These are phyloP conservation scores for Aphanocladium album DNA, from an alignment of 2,329 filamentous ascomycete genomes.

Conservation along the genomic window DNA sequence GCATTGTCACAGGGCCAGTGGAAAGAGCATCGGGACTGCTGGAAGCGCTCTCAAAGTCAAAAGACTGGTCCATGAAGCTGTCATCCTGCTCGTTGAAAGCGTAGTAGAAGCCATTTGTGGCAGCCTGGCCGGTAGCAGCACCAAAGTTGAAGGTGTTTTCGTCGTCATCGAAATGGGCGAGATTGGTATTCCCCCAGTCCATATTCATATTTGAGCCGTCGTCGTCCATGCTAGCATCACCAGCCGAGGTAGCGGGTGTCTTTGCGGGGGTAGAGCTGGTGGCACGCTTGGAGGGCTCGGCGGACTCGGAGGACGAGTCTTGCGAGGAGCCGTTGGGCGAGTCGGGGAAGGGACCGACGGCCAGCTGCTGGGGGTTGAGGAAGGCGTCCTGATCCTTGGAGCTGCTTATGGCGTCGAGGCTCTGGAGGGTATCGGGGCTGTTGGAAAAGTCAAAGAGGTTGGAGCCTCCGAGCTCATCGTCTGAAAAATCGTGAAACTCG, in stretches of 20 bases:
- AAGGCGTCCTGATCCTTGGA: conserved; percentile 27
- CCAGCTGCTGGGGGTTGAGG: conserved; percentile 29
- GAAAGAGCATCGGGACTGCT: conserved; percentile 46
- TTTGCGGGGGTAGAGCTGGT: conserved; percentile 43
- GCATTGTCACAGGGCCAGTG: conserved; percentile 27
- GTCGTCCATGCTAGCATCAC: conserved; percentile 39
- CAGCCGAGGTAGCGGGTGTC: conserved; percentile 32
- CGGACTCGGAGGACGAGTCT: conserved; percentile 50
- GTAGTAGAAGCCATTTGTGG: conserved; percentile 26
- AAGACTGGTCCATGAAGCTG: conserved; percentile 43
- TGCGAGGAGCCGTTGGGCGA: conserved; percentile 39
- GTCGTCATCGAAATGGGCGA: conserved; percentile 33
- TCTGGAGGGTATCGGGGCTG: conserved; percentile 34
- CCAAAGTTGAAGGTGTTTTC: conserved; percentile 33
- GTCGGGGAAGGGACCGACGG: conserved; percentile 35
- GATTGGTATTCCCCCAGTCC: conserved; percentile 38
- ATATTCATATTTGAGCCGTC: conserved; percentile 35
- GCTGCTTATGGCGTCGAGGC: conserved; percentile 26
- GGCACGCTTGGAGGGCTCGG: conserved; percentile 42
- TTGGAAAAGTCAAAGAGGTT: conserved; percentile 32
- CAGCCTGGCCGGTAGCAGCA: conserved; percentile 21
- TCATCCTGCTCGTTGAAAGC: conserved; percentile 34
- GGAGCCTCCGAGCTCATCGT: conserved; percentile 30
- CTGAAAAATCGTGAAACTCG: conserved; percentile 34
- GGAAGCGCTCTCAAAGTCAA: conserved; percentile 55